Percentiles rank a stretch among this genome's conserved stretches.
Evolutionary conservation across 306 rosid species (phyloP).

Genomic region (Cicer judaicum): DNA sequence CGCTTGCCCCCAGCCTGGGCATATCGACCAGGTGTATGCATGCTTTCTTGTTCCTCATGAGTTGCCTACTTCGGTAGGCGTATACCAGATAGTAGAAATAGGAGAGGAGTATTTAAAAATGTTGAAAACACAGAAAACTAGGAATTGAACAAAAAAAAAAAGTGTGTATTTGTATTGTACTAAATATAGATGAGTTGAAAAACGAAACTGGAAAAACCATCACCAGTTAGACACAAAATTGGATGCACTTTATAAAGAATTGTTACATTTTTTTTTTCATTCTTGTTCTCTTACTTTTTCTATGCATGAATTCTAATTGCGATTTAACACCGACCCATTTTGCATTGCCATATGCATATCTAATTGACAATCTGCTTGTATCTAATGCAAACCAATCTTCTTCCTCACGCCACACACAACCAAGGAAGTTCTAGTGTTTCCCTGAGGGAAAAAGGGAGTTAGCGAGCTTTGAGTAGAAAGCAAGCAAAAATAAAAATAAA

Average conservation of each 20-base stretch:
- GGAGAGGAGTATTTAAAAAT: constrained; percentile 23
- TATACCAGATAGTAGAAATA: constrained; percentile 39
- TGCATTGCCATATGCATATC: neutral
- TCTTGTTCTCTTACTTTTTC: neutral
- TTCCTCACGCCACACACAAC: constrained; percentile 55
- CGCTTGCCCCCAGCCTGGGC: constrained; percentile 99
- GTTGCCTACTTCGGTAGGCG: constrained; percentile 37
- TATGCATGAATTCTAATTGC: constrained; percentile 5
- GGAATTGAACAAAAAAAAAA: constrained; percentile 33
- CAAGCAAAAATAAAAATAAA: constrained; percentile 67
- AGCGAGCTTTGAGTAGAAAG: constrained; percentile 74
- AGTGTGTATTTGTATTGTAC: constrained; percentile 48
- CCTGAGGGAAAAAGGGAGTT: constrained; percentile 34
- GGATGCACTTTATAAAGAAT: constrained; percentile 35
- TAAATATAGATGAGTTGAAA: constrained; percentile 30
- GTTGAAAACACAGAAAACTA: constrained; percentile 33
- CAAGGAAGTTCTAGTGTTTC: constrained; percentile 41
- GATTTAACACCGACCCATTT: neutral
- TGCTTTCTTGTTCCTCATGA: constrained; percentile 99
- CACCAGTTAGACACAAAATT: constrained; percentile 28
- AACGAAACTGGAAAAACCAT: constrained; percentile 26
- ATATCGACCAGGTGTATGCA: constrained; percentile 95
- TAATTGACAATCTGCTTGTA: constrained; percentile 10
- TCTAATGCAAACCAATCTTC: constrained; percentile 42
- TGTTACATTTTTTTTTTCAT: constrained; percentile 14